Evolutionary conservation across 768 basidiomycete genomes (phyloP), one percentile per base, ranked within the genome.

Genomic region (Phylloporus sp.): DNA sequence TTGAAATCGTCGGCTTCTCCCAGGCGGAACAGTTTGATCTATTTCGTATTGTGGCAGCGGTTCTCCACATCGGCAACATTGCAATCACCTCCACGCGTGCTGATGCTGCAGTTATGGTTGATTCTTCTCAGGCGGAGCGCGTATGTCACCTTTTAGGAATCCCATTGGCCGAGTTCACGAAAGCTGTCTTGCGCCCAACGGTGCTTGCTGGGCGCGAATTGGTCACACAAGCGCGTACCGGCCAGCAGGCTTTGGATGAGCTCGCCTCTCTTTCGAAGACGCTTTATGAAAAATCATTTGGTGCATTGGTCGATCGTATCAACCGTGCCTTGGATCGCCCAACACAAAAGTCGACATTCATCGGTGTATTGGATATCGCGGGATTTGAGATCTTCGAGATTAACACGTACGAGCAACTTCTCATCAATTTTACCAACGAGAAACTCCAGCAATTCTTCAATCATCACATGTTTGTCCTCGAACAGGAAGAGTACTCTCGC

Each of bases 401-500:
- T 61, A 97, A 97, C 68, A 88, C 88, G 9, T 99, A 97, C 68
- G 97, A 99, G 63, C 97, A 99, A 68, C 80, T 99, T 24, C 80
- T 95, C 61, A 99, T 99, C 81, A 99, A 99, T 66, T 95, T 91
- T 63, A 98, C 95, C 39, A 99, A 99, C 75, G 97, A 99, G 79
- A 95, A 90, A 65, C 80, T 98, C 9, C 95, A 97, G 67, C 95
- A 97, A 69, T 92, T 91, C 70, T 94, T 94, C 80, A 99, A 98
- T 63, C 93, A 98, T 70, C 97, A 98, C 68, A 98, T 98, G 97
- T 98, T 99, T 70, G 92, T 97, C 34, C 82, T 98, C 29, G 97
- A 99, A 74, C 97, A 99, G 66, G 97, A 99, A 67, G 97, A 99
- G 68, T 98, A 99, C 70, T 80, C 91, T 16, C 82, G 97, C 18